Percentiles rank a stretch among this genome's conserved stretches.
Evolutionary conservation across 1,284 basidiomycete species (phyloP).

Genomic region (Limonomyces culmigenus): DNA sequence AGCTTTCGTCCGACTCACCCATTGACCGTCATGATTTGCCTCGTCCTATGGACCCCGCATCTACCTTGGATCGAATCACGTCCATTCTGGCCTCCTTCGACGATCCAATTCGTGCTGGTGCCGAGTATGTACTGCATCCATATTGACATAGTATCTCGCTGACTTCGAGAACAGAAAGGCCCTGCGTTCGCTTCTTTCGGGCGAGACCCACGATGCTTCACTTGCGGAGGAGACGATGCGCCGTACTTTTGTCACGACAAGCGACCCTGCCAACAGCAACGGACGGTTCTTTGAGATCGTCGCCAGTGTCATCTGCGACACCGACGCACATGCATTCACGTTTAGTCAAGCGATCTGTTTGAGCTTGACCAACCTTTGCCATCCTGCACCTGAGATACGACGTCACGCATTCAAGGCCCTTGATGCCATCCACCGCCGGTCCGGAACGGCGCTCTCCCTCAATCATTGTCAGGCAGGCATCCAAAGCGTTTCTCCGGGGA

Average conservation of each 20-base stretch:
- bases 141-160: slow-evolving; percentile 5
- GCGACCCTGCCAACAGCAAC: slow-evolving; percentile 34
- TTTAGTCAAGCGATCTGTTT: slow-evolving; percentile 71
- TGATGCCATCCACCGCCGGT: slow-evolving; percentile 55
- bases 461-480: slow-evolving; percentile 65
- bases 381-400: slow-evolving; percentile 51
- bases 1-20: slow-evolving; percentile 40
- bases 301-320: slow-evolving; percentile 52
- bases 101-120: slow-evolving; percentile 28
- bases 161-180: slow-evolving; percentile 43
- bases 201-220: slow-evolving; percentile 39
- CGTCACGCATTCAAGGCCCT: slow-evolving; percentile 68
- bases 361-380: slow-evolving; percentile 74
- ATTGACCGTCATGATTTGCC: slow-evolving; percentile 35
- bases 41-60: slow-evolving; percentile 32
- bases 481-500: slow-evolving; percentile 55
- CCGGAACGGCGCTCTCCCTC: slow-evolving; percentile 41
- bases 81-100: slow-evolving; percentile 50
- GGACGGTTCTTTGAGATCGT: slow-evolving; percentile 69
- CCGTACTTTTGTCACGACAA: slow-evolving; percentile 50
- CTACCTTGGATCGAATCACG: slow-evolving; percentile 45
- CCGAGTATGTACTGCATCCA: slow-evolving; percentile 32
- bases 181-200: slow-evolving; percentile 51
- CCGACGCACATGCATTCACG: slow-evolving; percentile 41
- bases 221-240: slow-evolving; percentile 58